Percentiles rank a stretch among this genome's conserved stretches.
phyloP scores from a whole-genome alignment of 352 stramenopile genomes.

The Pythium periplocum region DNA sequence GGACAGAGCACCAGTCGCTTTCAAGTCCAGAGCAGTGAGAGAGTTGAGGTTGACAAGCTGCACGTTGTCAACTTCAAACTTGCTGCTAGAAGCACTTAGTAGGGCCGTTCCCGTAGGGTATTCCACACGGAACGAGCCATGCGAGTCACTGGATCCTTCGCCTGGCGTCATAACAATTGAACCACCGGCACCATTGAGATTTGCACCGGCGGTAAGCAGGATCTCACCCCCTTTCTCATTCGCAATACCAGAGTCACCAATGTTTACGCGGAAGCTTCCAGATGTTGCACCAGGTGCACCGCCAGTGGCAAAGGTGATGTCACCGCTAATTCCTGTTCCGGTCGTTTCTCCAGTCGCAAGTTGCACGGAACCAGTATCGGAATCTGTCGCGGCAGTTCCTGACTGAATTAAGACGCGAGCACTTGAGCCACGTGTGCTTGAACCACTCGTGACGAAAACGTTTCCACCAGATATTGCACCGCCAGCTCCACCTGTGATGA shows the following conservation, averaged over 20 bases:
- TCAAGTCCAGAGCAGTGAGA: slow-evolving; percentile 24
- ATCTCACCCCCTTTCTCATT: slow-evolving; percentile 23
- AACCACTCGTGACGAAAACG: slow-evolving; percentile 18
- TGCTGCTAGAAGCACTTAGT: slow-evolving; percentile 24
- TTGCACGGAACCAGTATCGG: slow-evolving; percentile 25
- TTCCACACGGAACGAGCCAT: slow-evolving; percentile 39
- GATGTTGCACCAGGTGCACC: slow-evolving; percentile 16
- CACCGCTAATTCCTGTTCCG: slow-evolving; percentile 32
- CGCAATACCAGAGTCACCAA: slow-evolving; percentile 25
- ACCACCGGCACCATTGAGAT: slow-evolving; percentile 26
- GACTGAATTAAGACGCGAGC: slow-evolving; percentile 19
- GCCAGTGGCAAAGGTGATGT: slow-evolving; percentile 31
- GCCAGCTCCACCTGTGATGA: slow-evolving; percentile 18
- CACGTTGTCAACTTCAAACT: slow-evolving; percentile 31
- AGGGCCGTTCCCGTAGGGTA: slow-evolving; percentile 22
- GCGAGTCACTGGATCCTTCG: slow-evolving; percentile 16
- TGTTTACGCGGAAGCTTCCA: slow-evolving; percentile 31
- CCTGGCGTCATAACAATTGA: slow-evolving; percentile 39
- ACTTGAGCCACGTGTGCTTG: slow-evolving; percentile 18
- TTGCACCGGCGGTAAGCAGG: slow-evolving; percentile 29
- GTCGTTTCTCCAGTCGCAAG: slow-evolving; percentile 20
- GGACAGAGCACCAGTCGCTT: slow-evolving; percentile 23
- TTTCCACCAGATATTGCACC: slow-evolving; percentile 15
- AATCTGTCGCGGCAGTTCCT: slow-evolving; percentile 14
- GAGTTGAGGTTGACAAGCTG: slow-evolving; percentile 26